These are phyloP conservation scores for Isoetes engelmannii DNA, from an alignment of 83 land plant genomes.

Conservation along the genomic window DNA sequence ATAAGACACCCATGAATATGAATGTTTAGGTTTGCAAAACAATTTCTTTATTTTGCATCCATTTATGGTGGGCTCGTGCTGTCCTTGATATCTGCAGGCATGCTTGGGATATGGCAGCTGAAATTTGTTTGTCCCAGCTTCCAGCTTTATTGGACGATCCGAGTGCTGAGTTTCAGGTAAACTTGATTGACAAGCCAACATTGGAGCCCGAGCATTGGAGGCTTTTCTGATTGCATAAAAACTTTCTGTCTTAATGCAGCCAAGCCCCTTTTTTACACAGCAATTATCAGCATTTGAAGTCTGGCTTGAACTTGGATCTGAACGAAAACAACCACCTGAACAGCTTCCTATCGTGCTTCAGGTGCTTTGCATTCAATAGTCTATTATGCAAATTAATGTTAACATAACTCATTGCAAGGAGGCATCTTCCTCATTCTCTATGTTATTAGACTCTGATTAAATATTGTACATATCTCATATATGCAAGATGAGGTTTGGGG, in stretches of 20 bases:
- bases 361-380: constrained; percentile 25
- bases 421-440: too few species aligned
- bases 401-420: too few species aligned
- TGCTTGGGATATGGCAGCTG: constrained; percentile 99
- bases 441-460: too few species aligned
- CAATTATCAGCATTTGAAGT: constrained; percentile 97
- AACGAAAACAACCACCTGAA: constrained; percentile 87
- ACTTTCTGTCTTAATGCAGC: constrained; percentile 36
- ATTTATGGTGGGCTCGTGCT: too few species aligned
- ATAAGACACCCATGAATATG: too few species aligned
- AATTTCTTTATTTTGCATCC: too few species aligned
- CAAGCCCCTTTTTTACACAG: constrained; percentile 89
- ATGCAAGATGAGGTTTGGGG: too few species aligned
- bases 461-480: too few species aligned
- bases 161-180: constrained; percentile 77
- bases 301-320: constrained; percentile 95
- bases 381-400: too few species aligned
- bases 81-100: constrained; percentile 49
- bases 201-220: background rate
- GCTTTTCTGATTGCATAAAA: constrained; percentile 1
- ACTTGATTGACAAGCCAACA: background rate
- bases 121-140: constrained; percentile 85
- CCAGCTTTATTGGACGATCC: constrained; percentile 62
- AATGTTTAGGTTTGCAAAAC: too few species aligned
- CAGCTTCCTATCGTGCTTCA: constrained; percentile 97